Conservation (phyloP, 192 early-diverging fungal species). For the Chytriomyces sp. region DNA sequence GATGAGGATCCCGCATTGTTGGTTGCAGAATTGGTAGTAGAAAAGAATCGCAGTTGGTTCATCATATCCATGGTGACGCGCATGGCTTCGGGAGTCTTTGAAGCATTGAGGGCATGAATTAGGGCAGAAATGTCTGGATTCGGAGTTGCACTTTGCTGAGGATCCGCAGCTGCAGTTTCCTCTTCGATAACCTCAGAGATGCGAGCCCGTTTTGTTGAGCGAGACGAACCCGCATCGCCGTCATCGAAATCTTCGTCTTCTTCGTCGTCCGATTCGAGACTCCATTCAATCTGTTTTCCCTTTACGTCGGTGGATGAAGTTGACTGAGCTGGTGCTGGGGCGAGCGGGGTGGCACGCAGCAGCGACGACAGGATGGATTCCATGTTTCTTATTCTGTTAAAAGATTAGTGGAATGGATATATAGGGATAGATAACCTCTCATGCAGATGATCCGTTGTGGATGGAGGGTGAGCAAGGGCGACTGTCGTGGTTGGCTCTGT, state of each 20-base stretch:
- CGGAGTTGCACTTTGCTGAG: not conserved
- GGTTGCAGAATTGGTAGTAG: not conserved
- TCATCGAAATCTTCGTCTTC: not conserved
- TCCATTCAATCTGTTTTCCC: not conserved
- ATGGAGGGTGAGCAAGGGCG: not conserved
- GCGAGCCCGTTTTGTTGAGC: not conserved
- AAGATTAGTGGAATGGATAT: not conserved
- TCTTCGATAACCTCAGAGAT: slow-evolving; percentile 1
- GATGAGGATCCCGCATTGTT: not conserved
- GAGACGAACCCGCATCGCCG: not conserved
- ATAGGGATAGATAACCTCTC: not conserved
- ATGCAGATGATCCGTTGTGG: not conserved
- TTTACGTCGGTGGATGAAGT: not conserved
- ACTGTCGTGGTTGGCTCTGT: not conserved
- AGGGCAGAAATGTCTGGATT: slow-evolving; percentile 17
- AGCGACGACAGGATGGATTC: slow-evolving; percentile 13
- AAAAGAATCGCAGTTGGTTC: slow-evolving; percentile 12
- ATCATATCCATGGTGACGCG: slow-evolving; percentile 8
- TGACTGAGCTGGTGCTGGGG: not conserved
- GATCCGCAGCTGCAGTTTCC: not conserved
- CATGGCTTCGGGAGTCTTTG: slow-evolving; percentile 15
- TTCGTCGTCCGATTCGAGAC: not conserved
- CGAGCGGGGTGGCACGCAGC: not conserved
- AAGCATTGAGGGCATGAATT: slow-evolving; percentile 24
- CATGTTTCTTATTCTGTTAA: slow-evolving; percentile 12